Conservation (phyloP, 2,329 filamentous ascomycete species). For the Penicillium oxalicum region DNA sequence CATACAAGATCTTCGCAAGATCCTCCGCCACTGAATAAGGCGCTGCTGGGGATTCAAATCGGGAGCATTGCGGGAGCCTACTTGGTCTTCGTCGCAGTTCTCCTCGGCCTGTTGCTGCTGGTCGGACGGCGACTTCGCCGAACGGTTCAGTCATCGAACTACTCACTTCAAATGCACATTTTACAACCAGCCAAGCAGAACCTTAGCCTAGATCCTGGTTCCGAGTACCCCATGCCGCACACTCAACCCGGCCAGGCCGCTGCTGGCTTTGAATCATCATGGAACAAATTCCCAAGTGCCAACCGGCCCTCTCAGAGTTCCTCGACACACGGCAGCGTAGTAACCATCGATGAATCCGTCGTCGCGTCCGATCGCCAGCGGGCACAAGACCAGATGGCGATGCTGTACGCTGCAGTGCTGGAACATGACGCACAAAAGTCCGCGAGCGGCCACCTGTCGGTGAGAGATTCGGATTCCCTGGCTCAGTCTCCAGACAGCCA, state of each 20-base stretch:
- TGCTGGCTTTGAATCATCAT: constrained; percentile 34
- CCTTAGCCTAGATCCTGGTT: constrained; percentile 30
- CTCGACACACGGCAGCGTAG: constrained; percentile 56
- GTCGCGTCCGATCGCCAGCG: constrained; percentile 67
- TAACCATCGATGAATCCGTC: constrained; percentile 69
- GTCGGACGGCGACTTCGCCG: constrained; percentile 53
- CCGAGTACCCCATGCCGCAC: constrained; percentile 27
- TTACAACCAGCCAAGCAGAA: constrained; percentile 40
- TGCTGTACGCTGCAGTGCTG: constrained; percentile 87
- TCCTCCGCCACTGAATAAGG: constrained; percentile 49
- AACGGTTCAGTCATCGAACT: constrained; percentile 48
- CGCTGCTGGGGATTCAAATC: constrained; percentile 72
- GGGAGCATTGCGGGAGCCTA: constrained; percentile 80
- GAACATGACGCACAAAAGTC: constrained; percentile 64
- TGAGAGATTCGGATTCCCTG: constrained; percentile 14
- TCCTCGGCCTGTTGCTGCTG: constrained; percentile 60
- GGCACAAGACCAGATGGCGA: constrained; percentile 77
- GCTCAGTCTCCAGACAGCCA: constrained; percentile 21
- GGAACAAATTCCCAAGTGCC: constrained; percentile 31
- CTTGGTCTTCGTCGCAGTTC: constrained; percentile 66
- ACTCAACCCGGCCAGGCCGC: constrained; percentile 33
- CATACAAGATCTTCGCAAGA: constrained; percentile 46
- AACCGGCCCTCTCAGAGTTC: constrained; percentile 27
- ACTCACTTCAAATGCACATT: constrained; percentile 52
- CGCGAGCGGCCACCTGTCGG: constrained; percentile 17